These are phyloP conservation scores for Opeltia flavorubescens DNA, from an alignment of 495 filamentous ascomycete genomes.

Conservation along the genomic window DNA sequence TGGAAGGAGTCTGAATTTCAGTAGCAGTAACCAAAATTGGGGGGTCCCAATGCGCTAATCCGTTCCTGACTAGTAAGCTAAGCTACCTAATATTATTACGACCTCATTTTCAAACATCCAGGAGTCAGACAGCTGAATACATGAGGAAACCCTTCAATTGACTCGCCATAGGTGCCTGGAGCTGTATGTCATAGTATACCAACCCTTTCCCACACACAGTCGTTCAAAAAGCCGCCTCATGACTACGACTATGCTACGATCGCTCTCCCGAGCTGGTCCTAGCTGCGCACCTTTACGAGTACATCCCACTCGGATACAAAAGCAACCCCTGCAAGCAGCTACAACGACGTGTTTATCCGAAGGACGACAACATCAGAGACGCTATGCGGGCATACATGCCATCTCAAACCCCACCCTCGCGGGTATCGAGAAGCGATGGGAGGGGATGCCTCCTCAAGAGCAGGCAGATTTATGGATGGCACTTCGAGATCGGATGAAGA, in stretches of 20 bases:
- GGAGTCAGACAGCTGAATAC: not conserved
- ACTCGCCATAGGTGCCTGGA: slow-evolving; percentile 5
- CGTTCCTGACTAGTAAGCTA: not conserved
- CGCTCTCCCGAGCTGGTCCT: slow-evolving; percentile 14
- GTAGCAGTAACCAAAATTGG: slow-evolving; percentile 5
- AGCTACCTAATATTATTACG: too few relatives aligned
- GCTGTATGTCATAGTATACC: slow-evolving; percentile 4
- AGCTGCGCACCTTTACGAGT: slow-evolving; percentile 9
- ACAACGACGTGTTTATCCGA: slow-evolving; percentile 4
- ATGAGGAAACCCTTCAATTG: slow-evolving; percentile 13
- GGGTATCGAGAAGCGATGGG: slow-evolving; percentile 99
- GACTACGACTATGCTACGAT: slow-evolving; percentile 14
- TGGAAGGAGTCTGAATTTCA: not conserved
- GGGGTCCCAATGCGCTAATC: slow-evolving; percentile 4
- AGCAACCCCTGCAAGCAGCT: not conserved
- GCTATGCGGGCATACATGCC: slow-evolving; percentile 62
- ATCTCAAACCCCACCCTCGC: slow-evolving; percentile 95
- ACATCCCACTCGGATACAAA: slow-evolving; percentile 5
- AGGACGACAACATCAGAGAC: slow-evolving; percentile 37
- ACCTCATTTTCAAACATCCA: not conserved
- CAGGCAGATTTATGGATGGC: slow-evolving; percentile 99
- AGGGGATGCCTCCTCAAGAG: slow-evolving; percentile 90
- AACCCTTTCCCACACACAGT: slow-evolving; percentile 3
- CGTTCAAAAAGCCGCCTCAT: too few relatives aligned
- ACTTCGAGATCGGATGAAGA: slow-evolving; percentile 95